These are phyloP conservation scores for Rhizopogon vesiculosus DNA, from an alignment of 768 basidiomycete genomes.

Conservation along the genomic window DNA sequence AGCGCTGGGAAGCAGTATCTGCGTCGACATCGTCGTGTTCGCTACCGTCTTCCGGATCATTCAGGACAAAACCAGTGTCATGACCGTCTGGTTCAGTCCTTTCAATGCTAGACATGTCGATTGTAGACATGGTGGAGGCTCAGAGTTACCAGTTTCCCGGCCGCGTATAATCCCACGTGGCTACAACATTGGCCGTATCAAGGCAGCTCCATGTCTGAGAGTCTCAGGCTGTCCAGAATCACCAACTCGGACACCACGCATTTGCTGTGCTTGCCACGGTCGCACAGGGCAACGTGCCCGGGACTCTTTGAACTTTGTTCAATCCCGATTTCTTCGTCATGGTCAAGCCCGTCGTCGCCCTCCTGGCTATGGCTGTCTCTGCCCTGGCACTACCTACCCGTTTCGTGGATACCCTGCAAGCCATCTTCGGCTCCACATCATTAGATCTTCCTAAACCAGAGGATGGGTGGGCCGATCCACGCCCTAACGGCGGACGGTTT, in stretches of 20 bases:
- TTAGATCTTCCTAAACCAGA: conserved; percentile 16
- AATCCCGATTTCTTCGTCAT: neutral
- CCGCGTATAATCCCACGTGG: neutral
- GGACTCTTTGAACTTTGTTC: neutral
- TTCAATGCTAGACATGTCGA: neutral
- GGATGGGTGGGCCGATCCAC: conserved; percentile 60
- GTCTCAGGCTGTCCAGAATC: too few species aligned
- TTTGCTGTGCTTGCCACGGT: neutral
- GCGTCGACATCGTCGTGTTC: conserved; percentile 46
- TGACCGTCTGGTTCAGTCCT: neutral
- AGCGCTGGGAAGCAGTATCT: conserved; percentile 77
- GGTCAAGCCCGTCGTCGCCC: neutral
- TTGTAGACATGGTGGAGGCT: neutral
- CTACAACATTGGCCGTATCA: neutral
- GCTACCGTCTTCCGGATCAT: conserved; percentile 6
- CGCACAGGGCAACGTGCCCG: neutral
- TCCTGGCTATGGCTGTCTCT: neutral
- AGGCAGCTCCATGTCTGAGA: neutral
- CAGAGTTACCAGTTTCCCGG: too few species aligned
- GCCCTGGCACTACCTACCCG: neutral
- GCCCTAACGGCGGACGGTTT: conserved; percentile 65
- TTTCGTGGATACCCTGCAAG: neutral
- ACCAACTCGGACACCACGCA: neutral
- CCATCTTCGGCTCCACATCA: neutral
- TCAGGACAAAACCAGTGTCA: neutral